Percentiles rank a stretch among this genome's conserved stretches.
phyloP scores from a whole-genome alignment of 768 basidiomycete genomes.

The Rhodosporidiobolus sp. region DNA sequence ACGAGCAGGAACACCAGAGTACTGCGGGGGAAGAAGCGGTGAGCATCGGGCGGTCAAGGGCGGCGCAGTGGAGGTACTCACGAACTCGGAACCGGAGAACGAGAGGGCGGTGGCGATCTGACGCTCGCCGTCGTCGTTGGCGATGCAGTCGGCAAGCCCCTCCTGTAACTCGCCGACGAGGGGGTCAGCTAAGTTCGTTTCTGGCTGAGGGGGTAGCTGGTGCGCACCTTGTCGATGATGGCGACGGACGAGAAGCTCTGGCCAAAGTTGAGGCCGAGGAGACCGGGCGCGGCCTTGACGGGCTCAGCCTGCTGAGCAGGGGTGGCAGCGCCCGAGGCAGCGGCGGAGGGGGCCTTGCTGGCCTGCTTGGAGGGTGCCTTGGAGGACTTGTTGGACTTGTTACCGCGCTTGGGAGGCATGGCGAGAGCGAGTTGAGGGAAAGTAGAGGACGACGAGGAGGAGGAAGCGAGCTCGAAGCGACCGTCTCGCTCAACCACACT shows the following conservation, averaged over 20 bases:
- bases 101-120: constrained; percentile 94
- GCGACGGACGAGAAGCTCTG: constrained; percentile 93
- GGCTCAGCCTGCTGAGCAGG: constrained; percentile 23
- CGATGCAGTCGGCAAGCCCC: constrained; percentile 87
- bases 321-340: constrained; percentile 32
- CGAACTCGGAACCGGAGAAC: constrained; percentile 52
- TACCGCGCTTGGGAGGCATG: constrained; percentile 31
- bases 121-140: constrained; percentile 96
- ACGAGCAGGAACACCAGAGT: constrained; percentile 92
- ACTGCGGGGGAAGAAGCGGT: constrained; percentile 55
- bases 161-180: constrained; percentile 57
- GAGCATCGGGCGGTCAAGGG: background rate
- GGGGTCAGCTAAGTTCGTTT: background rate
- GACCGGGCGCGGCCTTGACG: constrained; percentile 40
- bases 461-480: no score
- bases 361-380: constrained; percentile 35
- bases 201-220: constrained; percentile 2
- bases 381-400: constrained; percentile 23
- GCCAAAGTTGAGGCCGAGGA: constrained; percentile 94
- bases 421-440: background rate
- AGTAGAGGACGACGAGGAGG: background rate
- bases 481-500: no score
- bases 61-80: background rate
- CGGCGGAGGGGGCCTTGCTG: constrained; percentile 25
- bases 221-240: constrained; percentile 78